Base-by-base conservation (phyloP, 2,329 filamentous ascomycete species). In the Zasmidium citrigriseum region DNA sequence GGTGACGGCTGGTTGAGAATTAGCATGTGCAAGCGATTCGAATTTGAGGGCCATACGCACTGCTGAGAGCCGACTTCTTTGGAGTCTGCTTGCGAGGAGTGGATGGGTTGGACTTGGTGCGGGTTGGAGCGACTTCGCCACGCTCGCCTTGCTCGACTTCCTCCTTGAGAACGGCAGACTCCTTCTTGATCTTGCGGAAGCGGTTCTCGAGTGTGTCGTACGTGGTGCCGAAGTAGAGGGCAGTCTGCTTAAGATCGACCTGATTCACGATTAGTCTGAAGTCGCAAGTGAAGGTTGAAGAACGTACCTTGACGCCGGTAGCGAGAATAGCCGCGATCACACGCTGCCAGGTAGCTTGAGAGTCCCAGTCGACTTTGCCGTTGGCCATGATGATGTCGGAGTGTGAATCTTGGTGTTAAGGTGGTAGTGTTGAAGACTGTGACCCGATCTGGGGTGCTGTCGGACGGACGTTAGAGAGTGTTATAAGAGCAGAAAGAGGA, bases 131-230 rank as follows among this genome's bases (percentile, higher is more conserved):
- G 2, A 64, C 49, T 24, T 66, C 65, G 46, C 52, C 55, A 7
- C 62, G 63, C 46, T 64, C 61, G 25, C 67, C 68, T 45, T 60
- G 59, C 24, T 66, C 54, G 34, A 66, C 62, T 27, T 67, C 68
- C 7, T 61, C 61, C 56, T 70, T 68, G 46, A 68, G 67, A 16
- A 66, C 60, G 0, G 70, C 67, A 0, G 80, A 78, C 1, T 70
- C 50, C 49, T 75, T 75, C 49, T 80, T 81, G 59, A 75, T 76
- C 47, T 72, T 74, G 46, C 78, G 77, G 34, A 83, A 75, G 2
- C 74, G 75, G 46, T 74, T 73, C 59, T 83, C 77, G 22, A 83
- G 75, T 0, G 80, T 70, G 59, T 82, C 72, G 68, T 80, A 81
- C 0, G 77, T 82, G 0, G 78, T 77, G 0, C 75, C 77, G 62